Evolutionary conservation across 2,329 filamentous ascomycete species (phyloP), one percentile per base, ranked within the genome.

Genomic region (Xylaria digitata): DNA sequence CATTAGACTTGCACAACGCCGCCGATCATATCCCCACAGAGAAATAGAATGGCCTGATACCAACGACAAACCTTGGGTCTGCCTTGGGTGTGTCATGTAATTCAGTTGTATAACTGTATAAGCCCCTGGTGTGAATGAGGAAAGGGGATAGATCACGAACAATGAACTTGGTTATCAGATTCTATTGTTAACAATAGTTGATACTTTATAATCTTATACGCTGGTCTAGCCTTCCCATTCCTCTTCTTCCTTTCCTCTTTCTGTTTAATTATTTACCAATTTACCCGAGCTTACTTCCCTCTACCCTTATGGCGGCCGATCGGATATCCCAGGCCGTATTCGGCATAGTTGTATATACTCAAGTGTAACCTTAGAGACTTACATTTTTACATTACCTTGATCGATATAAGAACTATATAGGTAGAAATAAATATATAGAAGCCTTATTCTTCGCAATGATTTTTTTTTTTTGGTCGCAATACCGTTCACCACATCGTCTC

Each of bases 11-110:
- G 13, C 19, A 19, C 7, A 21, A 40, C 50, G 32, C 32, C 19
- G 50, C n/a, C 50, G 50, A 54, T 54, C 50, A 34, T 54, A 54
- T 49, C 56, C 56, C 45, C 56, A 19, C 19, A n/a, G 32, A 30
- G 19, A 30, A 30, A 11, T 2, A 40, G 21, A 53, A 9, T 21
- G 50, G 50, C 50, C 32, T 40, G 50, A 23, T 53, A 11, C 21
- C 46, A 30, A 21, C 46, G 7, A 15, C 15, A 26, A n/a, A 52
- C 17, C 26, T 52, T 34, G 49, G 49, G 17, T 40, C 37, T 40
- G 9, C 37, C 37, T 40, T 13, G 37, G 13, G 37, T 37, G 11
- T 37, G 34, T 37, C 8, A 13, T 37, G 5, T 40, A 40, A 40
- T 40, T 40, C 37, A 40, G 15, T 40, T 40, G 37, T 40, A 40